Conservation (phyloP, 768 basidiomycete species). For the Tricholoma hemisulphureum region DNA sequence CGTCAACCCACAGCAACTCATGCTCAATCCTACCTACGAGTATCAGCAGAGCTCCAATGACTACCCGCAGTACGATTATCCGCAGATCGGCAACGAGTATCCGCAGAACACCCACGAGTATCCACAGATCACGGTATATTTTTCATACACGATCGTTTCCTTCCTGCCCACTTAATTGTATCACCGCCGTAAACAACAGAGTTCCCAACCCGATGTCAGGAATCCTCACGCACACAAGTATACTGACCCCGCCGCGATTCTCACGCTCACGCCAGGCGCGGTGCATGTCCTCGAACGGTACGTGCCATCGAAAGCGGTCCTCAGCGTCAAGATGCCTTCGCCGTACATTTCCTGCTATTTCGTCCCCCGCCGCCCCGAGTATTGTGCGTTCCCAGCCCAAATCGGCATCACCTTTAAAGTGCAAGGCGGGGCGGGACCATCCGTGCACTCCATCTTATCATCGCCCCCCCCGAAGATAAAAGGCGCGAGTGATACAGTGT, state of each 20-base stretch:
- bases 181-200: neutral
- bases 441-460: conserved; percentile 15
- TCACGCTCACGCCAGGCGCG: neutral
- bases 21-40: neutral
- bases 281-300: conserved; percentile 1
- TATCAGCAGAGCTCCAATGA: no score
- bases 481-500: conserved; percentile 14
- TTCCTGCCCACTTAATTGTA: neutral
- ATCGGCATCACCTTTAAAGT: conserved; percentile 22
- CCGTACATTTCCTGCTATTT: conserved; percentile 4
- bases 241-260: neutral
- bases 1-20: neutral
- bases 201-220: neutral
- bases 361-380: conserved; percentile 15
- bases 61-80: no score
- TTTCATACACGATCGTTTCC: neutral
- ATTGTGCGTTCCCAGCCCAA: conserved; percentile 10
- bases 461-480: conserved; percentile 17
- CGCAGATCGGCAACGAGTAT: no score
- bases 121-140: neutral
- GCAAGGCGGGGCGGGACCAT: conserved; percentile 22
- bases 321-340: neutral
- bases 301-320: neutral
- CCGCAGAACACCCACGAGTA: neutral
- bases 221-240: neutral